Evolutionary conservation across 306 rosid genomes (phyloP), one percentile per base, ranked within the genome.

Genomic region (Oemleria cerasiformis): DNA sequence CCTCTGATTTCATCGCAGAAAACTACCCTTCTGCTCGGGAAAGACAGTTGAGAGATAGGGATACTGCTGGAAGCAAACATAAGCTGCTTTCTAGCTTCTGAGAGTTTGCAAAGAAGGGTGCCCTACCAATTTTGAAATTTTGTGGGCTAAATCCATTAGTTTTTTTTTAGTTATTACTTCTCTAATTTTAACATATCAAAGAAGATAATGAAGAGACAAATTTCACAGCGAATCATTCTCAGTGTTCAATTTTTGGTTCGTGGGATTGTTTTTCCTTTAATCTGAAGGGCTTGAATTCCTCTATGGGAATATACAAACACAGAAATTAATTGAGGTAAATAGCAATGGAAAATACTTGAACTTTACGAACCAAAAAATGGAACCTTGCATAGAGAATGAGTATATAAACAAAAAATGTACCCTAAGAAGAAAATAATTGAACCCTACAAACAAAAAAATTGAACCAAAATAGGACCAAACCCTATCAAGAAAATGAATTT

Each of bases 1-100:
- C 68, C 8, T 8, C 39, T 9, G 39, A 66, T 58, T 65, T 2
- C 47, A 14, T 73, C 71, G 67, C 78, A 41, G 72, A 63, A 30
- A 30, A 42, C 77, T 75, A 71, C 88, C 87, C 83, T 87, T 86
- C 72, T 76, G 60, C 67, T 64, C 82, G 80, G 81, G 85, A 73
- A 77, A 70, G 78, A 63, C 59, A 67, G 72, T 77, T 71, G 80
- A 59, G 66, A 44, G 43, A 43, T 16, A 43, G 56, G 42, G 74
- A 56, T 56, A 10, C 30, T 5, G 63, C 41, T 58, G 15, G 65
- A 70, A 70, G 42, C 73, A 57, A 21, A 56, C 13, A 16, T 13
- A 19, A 71, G 75, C 57, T 25, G 75, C 57, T 25, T 42, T 48
- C 62, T 19, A 43, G 74, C 73, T 55, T 71, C 38, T 12, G 43